Percentiles rank a stretch among this genome's conserved stretches.
Conservation (phyloP, 1,284 basidiomycete genomes). For the Xerocomus minutiporus region DNA sequence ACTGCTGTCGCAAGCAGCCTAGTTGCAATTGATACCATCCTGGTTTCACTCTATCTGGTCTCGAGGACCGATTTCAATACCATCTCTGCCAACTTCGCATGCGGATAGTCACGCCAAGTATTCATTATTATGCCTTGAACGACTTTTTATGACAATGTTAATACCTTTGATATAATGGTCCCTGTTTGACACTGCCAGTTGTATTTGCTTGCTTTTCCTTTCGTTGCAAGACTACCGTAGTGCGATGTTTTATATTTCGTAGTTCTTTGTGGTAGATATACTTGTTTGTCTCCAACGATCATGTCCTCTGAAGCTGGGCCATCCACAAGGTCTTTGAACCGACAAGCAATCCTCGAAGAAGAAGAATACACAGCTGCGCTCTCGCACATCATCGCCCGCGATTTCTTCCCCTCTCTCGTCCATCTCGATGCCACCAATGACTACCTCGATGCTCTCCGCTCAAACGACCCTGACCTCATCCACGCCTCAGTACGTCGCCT, state of each 20-base stretch:
- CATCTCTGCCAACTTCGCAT: slow-evolving; percentile 6
- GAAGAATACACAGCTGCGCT: slow-evolving; percentile 92
- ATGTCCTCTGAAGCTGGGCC: slow-evolving; percentile 26
- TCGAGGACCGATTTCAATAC: slow-evolving; percentile 19
- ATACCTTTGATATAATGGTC: slow-evolving; percentile 15
- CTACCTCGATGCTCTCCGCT: slow-evolving; percentile 74
- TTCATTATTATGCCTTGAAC: slow-evolving; percentile 17
- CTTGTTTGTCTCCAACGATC: slow-evolving; percentile 4
- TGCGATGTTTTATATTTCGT: slow-evolving; percentile 18
- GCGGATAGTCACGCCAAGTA: slow-evolving; percentile 1
- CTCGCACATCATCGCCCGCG: slow-evolving; percentile 91
- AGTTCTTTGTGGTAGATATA: neutral
- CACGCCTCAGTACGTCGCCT: slow-evolving; percentile 69
- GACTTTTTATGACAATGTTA: slow-evolving; percentile 27
- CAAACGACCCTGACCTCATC: slow-evolving; percentile 70
- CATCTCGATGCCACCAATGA: slow-evolving; percentile 84
- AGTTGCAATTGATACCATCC: slow-evolving; percentile 10
- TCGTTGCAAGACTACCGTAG: slow-evolving; percentile 13
- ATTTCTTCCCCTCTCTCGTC: slow-evolving; percentile 93
- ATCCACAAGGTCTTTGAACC: slow-evolving; percentile 52
- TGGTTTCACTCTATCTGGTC: slow-evolving; percentile 14
- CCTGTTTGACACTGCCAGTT: slow-evolving; percentile 7
- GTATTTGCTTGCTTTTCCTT: slow-evolving; percentile 12
- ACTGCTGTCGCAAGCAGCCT: slow-evolving; percentile 13
- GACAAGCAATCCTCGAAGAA: slow-evolving; percentile 80